phyloP scores from a whole-genome alignment of 768 basidiomycete genomes.

The Trametes gibbosa region DNA sequence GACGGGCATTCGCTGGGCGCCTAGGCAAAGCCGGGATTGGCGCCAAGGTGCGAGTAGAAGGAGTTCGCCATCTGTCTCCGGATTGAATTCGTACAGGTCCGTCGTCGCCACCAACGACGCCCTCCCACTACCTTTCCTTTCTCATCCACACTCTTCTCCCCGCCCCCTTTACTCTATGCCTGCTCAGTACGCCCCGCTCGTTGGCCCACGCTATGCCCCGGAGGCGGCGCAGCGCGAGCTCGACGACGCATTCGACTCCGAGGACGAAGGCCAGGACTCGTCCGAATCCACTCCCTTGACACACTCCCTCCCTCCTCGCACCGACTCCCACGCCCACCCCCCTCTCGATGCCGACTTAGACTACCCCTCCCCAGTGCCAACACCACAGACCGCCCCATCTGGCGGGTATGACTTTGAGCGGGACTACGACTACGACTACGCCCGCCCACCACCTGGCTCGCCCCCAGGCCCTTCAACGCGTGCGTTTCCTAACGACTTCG shows the following conservation, averaged over 20 bases:
- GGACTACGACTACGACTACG: conserved; percentile 55
- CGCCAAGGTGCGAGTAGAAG: neutral
- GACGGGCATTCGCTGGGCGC: no score
- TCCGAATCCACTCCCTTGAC: conserved; percentile 43
- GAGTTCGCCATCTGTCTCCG: neutral
- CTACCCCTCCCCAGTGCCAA: conserved; percentile 18
- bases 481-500: conserved; percentile 64
- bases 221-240: conserved; percentile 58
- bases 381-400: conserved; percentile 31
- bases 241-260: conserved; percentile 68
- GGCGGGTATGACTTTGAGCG: conserved; percentile 79
- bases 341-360: conserved; percentile 24
- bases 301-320: conserved; percentile 15
- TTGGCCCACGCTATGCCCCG: conserved; percentile 43
- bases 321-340: conserved; percentile 28
- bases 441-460: conserved; percentile 73
- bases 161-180: conserved; percentile 39
- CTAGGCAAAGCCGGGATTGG: neutral
- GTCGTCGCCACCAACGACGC: neutral
- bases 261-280: conserved; percentile 49
- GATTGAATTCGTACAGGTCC: neutral
- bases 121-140: neutral
- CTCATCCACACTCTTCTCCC: neutral
- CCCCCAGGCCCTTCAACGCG: conserved; percentile 58
- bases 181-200: conserved; percentile 51